Evolutionary conservation across 345 rosid species (phyloP), one percentile per base, ranked within the genome.

Genomic region (Kernera saxatilis): DNA sequence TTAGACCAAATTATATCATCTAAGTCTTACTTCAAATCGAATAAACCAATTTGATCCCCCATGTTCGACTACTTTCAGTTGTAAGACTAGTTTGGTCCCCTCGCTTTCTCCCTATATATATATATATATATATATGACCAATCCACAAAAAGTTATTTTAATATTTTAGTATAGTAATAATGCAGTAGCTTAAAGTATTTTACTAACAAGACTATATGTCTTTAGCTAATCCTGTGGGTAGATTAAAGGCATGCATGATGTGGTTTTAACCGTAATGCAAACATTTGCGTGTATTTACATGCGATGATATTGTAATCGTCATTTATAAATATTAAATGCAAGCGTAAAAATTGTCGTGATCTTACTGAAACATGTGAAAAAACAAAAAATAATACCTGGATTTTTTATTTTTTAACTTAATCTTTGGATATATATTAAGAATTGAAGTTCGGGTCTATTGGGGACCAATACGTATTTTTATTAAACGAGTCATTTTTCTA

Each of bases 1-100:
- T 30, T 44, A 64, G 71, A 72, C 70, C 41, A 44, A 64, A 64
- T 72, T 13, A 64, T 72, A 27, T 45, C 57, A 64, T 53, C 64
- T 45, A 61, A 43, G 64, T 53, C 64, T 30, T 33, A 33, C 15
- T 35, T 54, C 41, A 53, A 45, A 64, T 64, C 56, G 65, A 64
- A 64, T 54, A 52, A 62, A 44, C 56, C 70, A 64, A 63, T 22
- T 64, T 72, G 70, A 63, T 53, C 15, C 46, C 33, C 29, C 54
- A 41, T 72, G 55, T 32, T 63, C 69, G 30, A 70, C 30, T 70
- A 22, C 6, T 59, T 60, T 69, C 25, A 27, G 39, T 70, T 49
- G 27, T 39, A 39, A 61, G 14, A 72, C 37, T 29, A 19, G 0
- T 21, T 51, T 52, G 53, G 54, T 30, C 61, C 69, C 67, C 67